Conservation (phyloP, 371 early-diverging fungal species). For the Conidiobolus incongruus region DNA sequence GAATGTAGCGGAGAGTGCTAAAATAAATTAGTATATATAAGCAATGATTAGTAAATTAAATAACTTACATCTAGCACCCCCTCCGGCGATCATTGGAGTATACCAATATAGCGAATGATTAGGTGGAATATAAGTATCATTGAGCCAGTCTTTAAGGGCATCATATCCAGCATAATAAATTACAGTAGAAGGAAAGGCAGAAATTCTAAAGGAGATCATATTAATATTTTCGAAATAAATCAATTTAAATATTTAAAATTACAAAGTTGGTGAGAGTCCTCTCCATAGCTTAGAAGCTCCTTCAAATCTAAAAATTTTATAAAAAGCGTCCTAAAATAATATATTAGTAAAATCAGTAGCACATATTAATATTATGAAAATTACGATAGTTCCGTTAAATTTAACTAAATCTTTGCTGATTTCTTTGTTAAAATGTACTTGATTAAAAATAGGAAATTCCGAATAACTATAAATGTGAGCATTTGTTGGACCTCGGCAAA, state of each 20-base stretch:
- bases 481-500: conserved; percentile 8
- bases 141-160: conserved; percentile 33
- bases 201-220: conserved; percentile 15
- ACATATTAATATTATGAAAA: background rate
- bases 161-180: conserved; percentile 92
- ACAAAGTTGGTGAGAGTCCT: conserved; percentile 67
- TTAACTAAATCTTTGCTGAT: too few species aligned
- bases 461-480: conserved; percentile 9
- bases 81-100: conserved; percentile 64
- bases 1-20: conserved; percentile 48
- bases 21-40: background rate
- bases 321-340: conserved; percentile 48
- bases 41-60: background rate
- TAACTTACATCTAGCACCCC: conserved; percentile 42
- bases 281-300: conserved; percentile 59
- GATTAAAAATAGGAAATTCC: background rate
- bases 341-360: background rate
- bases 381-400: conserved; percentile 3
- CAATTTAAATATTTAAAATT: conserved; percentile 4
- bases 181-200: conserved; percentile 78
- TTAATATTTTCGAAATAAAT: background rate
- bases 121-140: conserved; percentile 1
- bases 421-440: background rate
- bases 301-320: conserved; percentile 55
- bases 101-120: conserved; percentile 9